A percentile compares a stretch with the other conserved stretches of the same genome.
These are phyloP conservation scores for Kingdonia uniflora DNA, from an alignment of 164 flowering plant species.

Conservation along the genomic window DNA sequence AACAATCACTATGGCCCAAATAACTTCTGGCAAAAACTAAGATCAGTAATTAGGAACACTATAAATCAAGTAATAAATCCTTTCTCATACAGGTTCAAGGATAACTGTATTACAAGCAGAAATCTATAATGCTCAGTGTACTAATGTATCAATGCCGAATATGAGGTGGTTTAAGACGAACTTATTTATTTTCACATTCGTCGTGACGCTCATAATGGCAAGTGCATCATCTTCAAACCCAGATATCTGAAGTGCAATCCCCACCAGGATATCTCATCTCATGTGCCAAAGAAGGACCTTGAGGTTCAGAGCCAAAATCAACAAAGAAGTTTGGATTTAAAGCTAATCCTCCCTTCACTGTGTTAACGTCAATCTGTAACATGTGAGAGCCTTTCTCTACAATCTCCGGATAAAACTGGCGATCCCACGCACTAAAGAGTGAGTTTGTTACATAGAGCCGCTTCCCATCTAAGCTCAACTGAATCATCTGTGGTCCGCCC, in stretches of 20 bases:
- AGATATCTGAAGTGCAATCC: conserved; percentile 97
- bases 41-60: no score
- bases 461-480: conserved; percentile 90
- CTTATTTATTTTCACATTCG: no score
- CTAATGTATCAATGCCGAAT: no score
- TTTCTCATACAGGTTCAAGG: no score
- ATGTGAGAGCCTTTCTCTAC: conserved; percentile 83
- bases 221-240: conserved; percentile 49
- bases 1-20: no score
- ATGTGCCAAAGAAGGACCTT: conserved; percentile 94
- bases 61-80: no score
- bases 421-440: conserved; percentile 89
- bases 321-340: conserved; percentile 78
- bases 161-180: no score
- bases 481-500: conserved; percentile 99
- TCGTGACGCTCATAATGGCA: no score
- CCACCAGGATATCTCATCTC: conserved; percentile 99
- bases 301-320: conserved; percentile 84
- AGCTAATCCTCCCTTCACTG: conserved; percentile 72
- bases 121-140: no score
- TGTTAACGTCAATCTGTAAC: conserved; percentile 77
- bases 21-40: no score
- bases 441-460: conserved; percentile 91
- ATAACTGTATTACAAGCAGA: no score
- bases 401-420: conserved; percentile 82